phyloP scores from a whole-genome alignment of 441 rosid genomes.

The Adansonia grandidieri region DNA sequence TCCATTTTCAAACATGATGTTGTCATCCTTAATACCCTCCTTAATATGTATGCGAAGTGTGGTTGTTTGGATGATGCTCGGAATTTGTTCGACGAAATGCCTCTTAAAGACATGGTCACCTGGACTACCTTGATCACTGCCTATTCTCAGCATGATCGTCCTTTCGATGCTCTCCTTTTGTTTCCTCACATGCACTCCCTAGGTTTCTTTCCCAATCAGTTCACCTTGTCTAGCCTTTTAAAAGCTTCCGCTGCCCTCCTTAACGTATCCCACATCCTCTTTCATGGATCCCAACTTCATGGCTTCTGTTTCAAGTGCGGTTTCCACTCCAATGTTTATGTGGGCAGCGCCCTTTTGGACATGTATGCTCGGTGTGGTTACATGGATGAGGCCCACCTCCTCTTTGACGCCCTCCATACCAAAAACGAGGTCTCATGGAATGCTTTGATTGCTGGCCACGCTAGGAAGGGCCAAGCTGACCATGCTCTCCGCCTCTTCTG shows the following conservation, averaged over 20 bases:
- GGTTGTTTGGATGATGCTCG: conserved; percentile 41
- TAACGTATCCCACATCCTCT: conserved; percentile 11
- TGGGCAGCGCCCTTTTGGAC: conserved; percentile 50
- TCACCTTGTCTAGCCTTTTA: conserved; percentile 48
- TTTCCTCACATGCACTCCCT: conserved; percentile 44
- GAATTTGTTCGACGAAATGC: conserved; percentile 42
- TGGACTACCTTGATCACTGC: conserved; percentile 50
- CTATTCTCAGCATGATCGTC: conserved; percentile 42
- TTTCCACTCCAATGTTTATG: conserved; percentile 46
- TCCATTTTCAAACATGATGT: conserved; percentile 37
- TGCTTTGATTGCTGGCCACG: conserved; percentile 49
- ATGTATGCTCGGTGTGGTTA: conserved; percentile 46
- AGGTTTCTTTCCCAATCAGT: conserved; percentile 47
- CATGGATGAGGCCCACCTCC: conserved; percentile 38
- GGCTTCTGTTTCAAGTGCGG: conserved; percentile 47
- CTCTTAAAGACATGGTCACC: conserved; percentile 39
- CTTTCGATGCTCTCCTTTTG: conserved; percentile 45
- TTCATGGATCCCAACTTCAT: conserved; percentile 50
- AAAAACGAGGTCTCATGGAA: conserved; percentile 53
- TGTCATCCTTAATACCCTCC: conserved; percentile 34
- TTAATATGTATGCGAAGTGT: conserved; percentile 41
- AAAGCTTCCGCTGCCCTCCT: conserved; percentile 44
- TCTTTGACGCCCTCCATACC: conserved; percentile 31
- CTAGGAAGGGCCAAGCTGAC: conserved; percentile 42
- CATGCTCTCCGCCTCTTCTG: conserved; percentile 32